Percentiles rank a stretch among this genome's conserved stretches.
Evolutionary conservation across 805 yeast genomes (phyloP).

Genomic region (Groenewaldozyma salmanticensis): DNA sequence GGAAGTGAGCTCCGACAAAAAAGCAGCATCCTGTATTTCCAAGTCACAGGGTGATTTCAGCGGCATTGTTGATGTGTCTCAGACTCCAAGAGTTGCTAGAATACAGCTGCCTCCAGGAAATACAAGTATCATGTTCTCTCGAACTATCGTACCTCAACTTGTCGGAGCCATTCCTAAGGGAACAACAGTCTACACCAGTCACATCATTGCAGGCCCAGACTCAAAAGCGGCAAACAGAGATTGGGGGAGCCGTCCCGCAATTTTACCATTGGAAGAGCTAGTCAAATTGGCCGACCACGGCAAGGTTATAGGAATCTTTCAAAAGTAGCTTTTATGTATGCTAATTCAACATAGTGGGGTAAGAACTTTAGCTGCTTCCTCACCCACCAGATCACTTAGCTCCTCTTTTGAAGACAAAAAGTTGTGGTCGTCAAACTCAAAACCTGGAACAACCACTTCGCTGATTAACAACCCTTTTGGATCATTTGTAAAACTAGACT

Average conservation of each 20-base stretch:
- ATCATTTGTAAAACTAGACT: constrained; percentile 37
- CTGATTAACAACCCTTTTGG: constrained; percentile 33
- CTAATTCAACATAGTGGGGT: too few species aligned
- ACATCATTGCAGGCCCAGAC: constrained; percentile 8
- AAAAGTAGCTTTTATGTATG: too few species aligned
- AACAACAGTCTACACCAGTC: constrained; percentile 5
- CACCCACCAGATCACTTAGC: constrained; percentile 8
- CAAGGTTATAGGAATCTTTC: too few species aligned
- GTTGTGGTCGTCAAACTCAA: constrained; percentile 44
- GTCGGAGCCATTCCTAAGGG: constrained; percentile 6
- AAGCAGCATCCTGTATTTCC: too few species aligned
- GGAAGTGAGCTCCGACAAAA: too few species aligned
- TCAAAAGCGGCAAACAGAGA: neutral
- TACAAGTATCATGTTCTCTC: constrained; percentile 9
- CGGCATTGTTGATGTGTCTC: constrained; percentile 3
- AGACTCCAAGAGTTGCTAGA: constrained; percentile 4
- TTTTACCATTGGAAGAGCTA: constrained; percentile 1
- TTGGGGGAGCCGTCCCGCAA: constrained; percentile 1
- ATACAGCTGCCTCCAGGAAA: constrained; percentile 10
- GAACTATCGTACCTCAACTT: constrained; percentile 12
- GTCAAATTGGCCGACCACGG: constrained; percentile 1
- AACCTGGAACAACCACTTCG: constrained; percentile 55
- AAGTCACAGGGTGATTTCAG: constrained; percentile 5
- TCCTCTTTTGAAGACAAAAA: constrained; percentile 26
- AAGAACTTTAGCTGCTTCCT: constrained; percentile 2